Base-by-base conservation (phyloP, 768 basidiomycete species). In the Crassisporium funariophilum region DNA sequence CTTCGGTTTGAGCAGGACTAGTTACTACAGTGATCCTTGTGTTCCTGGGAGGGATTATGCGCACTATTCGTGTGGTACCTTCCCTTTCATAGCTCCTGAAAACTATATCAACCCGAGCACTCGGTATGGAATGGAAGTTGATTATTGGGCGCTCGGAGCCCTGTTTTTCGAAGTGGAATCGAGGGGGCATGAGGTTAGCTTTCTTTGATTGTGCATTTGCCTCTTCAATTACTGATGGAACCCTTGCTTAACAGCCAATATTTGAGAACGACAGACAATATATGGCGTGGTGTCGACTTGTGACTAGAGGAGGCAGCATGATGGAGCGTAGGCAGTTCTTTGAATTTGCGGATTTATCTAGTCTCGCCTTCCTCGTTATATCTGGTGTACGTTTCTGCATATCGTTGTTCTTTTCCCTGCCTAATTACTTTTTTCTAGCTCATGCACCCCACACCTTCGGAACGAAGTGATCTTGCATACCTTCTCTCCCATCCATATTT, bases 361-460 rank as follows among this genome's bases (percentile, higher is more conserved):
- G n/a, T n/a, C n/a, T n/a, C n/a, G n/a, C n/a, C n/a, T n/a, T n/a
- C n/a, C n/a, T n/a, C n/a, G n/a, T n/a, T n/a, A n/a, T n/a, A n/a
- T n/a, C n/a, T n/a, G n/a, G n/a, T n/a, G n/a, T n/a, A n/a, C n/a
- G n/a, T n/a, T n/a, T n/a, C n/a, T n/a, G n/a, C n/a, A n/a, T n/a
- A n/a, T n/a, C n/a, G n/a, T n/a, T n/a, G n/a, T n/a, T n/a, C n/a
- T n/a, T n/a, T n/a, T n/a, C 11, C 35, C n/a, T 25, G 21, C n/a
- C 17, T 25, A 35, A 37, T 37, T 22, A n/a, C 23, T 8, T n/a
- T 39, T 12, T 24, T 25, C 24, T 31, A 46, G 45, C 35, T 46
- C 5, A 25, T 46, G 10, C 21, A 40, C 17, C 45, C 45, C 11
- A 19, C 37, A 11, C 45, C 45, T n/a, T 2, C 8, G 16, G 25